Evolutionary conservation across 306 rosid genomes (phyloP).

Genomic region (Psophocarpus tetragonolobus): DNA sequence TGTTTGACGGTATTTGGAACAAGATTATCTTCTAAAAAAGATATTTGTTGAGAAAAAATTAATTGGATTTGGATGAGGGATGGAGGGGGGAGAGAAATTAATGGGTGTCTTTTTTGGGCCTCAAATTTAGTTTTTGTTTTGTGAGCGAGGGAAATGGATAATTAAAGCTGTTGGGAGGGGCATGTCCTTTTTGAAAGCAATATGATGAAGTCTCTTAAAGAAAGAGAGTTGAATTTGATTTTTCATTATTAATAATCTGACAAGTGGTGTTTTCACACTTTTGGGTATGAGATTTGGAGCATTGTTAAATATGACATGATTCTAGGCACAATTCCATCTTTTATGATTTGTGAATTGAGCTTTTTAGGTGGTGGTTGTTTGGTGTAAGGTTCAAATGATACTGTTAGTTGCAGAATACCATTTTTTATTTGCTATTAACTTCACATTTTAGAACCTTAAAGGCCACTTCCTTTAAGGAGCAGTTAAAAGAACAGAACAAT

Average conservation of each 20-base stretch:
- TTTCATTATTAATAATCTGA: not conserved
- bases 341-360: not conserved
- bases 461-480: not conserved
- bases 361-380: not conserved
- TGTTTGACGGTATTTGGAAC: no score
- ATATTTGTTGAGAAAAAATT: not conserved
- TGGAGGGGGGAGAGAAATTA: not conserved
- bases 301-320: not conserved
- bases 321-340: not conserved
- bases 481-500: conserved; percentile 18
- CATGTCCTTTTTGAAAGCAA: no score
- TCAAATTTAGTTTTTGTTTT: conserved; percentile 3
- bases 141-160: conserved; percentile 23
- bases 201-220: no score
- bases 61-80: not conserved
- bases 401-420: not conserved
- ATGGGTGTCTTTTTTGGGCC: conserved; percentile 22
- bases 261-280: not conserved
- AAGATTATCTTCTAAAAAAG: not conserved
- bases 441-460: not conserved
- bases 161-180: conserved; percentile 39
- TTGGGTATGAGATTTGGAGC: not conserved
- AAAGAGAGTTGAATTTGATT: conserved; percentile 16
- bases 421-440: not conserved
- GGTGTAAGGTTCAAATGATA: conserved; percentile 4